Percentiles rank a stretch among this genome's conserved stretches.
phyloP scores from a whole-genome alignment of 306 rosid species.

The Benincasa hispida region DNA sequence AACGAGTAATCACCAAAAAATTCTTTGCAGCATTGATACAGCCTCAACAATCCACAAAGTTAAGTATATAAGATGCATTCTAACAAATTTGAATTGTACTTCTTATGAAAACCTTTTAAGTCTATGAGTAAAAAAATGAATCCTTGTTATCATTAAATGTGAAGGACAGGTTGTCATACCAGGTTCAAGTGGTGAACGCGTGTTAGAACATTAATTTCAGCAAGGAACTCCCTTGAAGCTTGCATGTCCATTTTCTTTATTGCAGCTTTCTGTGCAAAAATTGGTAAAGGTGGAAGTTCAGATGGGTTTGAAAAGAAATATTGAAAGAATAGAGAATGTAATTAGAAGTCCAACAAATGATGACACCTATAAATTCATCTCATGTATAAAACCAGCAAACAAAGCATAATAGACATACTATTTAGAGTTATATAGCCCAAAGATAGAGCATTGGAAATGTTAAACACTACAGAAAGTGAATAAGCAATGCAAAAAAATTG shows the following conservation, averaged over 20 bases:
- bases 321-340: not conserved
- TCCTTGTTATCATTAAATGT: not conserved
- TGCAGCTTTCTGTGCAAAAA: constrained; percentile 57
- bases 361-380: not conserved
- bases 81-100: not conserved
- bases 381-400: not conserved
- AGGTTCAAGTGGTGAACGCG: constrained; percentile 90
- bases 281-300: not conserved
- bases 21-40: not conserved
- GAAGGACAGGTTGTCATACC: constrained; percentile 29
- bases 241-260: constrained; percentile 86
- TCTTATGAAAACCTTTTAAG: not conserved
- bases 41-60: not conserved
- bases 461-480: not conserved
- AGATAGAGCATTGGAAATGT: not conserved
- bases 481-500: not conserved
- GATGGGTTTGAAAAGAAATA: not conserved
- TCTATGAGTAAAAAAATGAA: not conserved
- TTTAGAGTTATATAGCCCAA: not conserved
- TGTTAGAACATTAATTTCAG: constrained; percentile 71
- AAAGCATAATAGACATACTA: not conserved
- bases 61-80: not conserved
- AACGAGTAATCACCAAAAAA: too few relatives aligned
- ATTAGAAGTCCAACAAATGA: not conserved
- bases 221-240: constrained; percentile 78